Percentiles rank a stretch among this genome's conserved stretches.
phyloP scores from a whole-genome alignment of 78 protist species.

The Mantamonas sphyraenae region DNA sequence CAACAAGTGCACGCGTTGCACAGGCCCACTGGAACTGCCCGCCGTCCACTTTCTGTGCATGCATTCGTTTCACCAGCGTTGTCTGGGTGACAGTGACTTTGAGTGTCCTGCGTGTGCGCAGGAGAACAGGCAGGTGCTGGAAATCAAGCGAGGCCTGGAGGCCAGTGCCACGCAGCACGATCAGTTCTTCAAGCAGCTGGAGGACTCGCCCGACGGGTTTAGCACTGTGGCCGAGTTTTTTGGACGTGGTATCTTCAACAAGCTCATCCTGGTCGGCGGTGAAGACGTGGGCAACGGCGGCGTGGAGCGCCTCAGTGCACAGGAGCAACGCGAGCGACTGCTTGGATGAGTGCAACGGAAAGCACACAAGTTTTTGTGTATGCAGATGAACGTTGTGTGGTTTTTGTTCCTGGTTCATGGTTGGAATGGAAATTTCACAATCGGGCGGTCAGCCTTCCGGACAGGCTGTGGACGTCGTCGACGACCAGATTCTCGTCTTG shows the following conservation, averaged over 20 bases:
- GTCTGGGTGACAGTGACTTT: slow-evolving; percentile 64
- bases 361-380: too few species aligned
- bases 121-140: slow-evolving; percentile 52
- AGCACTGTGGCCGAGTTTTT: slow-evolving; percentile 79
- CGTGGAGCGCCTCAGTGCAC: too few species aligned
- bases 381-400: too few species aligned
- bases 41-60: slow-evolving; percentile 82
- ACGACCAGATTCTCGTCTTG: too few species aligned
- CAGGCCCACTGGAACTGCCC: slow-evolving; percentile 72
- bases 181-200: slow-evolving; percentile 67
- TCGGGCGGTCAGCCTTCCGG: too few species aligned
- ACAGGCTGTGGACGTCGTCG: too few species aligned
- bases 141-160: slow-evolving; percentile 45
- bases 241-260: slow-evolving; percentile 70
- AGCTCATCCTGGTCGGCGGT: too few species aligned
- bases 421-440: too few species aligned
- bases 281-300: too few species aligned
- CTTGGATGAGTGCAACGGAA: too few species aligned
- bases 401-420: too few species aligned
- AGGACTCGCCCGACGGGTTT: slow-evolving; percentile 76
- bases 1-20: slow-evolving; percentile 61
- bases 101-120: slow-evolving; percentile 64
- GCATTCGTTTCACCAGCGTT: slow-evolving; percentile 79
- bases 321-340: too few species aligned
- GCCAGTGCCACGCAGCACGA: slow-evolving; percentile 68